A percentile compares a stretch with the other conserved stretches of the same genome.
phyloP scores from a whole-genome alignment of 225 moss, liverwort and hornwort genomes.

The Sphagnum contortum region DNA sequence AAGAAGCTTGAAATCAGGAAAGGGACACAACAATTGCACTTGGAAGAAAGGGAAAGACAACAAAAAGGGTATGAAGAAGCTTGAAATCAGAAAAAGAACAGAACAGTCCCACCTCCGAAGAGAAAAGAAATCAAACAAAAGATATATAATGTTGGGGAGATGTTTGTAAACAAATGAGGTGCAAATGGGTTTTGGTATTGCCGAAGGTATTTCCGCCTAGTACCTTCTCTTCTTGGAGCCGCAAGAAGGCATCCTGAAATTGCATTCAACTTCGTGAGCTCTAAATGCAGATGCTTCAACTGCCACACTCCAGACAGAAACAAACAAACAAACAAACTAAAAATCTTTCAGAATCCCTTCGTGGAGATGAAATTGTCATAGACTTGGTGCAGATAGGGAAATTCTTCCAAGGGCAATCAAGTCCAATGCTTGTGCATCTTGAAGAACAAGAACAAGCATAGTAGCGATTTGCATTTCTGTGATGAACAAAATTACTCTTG shows the following conservation, averaged over 20 bases:
- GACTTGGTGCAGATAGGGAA: no score
- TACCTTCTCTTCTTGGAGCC: conserved; percentile 66
- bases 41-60: no score
- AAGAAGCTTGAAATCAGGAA: no score
- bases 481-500: no score
- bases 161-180: background rate
- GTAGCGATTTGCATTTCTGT: background rate
- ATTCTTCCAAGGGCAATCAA: no score
- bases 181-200: no score
- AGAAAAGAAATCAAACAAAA: background rate
- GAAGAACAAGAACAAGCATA: background rate
- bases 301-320: conserved; percentile 11
- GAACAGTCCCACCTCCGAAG: no score
- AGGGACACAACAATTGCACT: no score
- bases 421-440: background rate
- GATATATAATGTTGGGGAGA: background rate
- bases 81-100: no score
- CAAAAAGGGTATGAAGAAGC: no score
- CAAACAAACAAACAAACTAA: background rate
- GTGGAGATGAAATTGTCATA: background rate
- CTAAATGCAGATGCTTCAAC: conserved; percentile 71
- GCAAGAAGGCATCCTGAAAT: conserved; percentile 51
- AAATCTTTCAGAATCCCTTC: background rate
- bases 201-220: no score
- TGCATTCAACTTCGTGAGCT: conserved; percentile 53